Base-by-base conservation (phyloP, 2,329 filamentous ascomycete species). In the Colletotrichum truncatum region DNA sequence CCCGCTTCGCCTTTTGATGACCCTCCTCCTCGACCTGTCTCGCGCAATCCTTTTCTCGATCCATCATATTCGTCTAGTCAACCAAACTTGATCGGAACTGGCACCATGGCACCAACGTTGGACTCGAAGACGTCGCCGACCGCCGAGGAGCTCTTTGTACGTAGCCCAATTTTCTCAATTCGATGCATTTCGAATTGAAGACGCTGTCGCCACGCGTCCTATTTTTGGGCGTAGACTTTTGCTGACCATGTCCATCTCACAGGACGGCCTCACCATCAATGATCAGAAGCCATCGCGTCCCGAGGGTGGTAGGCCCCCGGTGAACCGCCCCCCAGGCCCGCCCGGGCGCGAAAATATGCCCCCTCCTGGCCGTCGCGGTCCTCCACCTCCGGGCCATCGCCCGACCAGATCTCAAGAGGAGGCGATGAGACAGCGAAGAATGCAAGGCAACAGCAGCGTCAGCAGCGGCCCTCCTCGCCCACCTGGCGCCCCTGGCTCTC, bases 1-100 rank as follows among this genome's bases (percentile, higher is more conserved):
- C 81, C 80, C 70, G 78, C 78, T 68, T 90, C 86, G 69, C 89
- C 85, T 67, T 88, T 89, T 74, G 87, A 88, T 78, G 86, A 89
- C 77, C 83, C 78, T 68, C 80, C 82, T 71, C 79, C 82, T 71
- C 85, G 89, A 73, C 90, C 89, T 60, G 78, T 88, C 64, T 93
- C 91, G 71, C 87, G 88, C 76, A 94, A 94, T 72, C 92, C 92
- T 34, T 94, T 94, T 75, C 84, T 94, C 68, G 91, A 91, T 71
- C 82, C 84, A 64, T 81, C 82, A 68, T 69, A 76, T 70, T 71
- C 72, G 70, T 59, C 70, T 72, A 67, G 49, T 69, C 64, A 70
- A 70, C 65, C 62, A 68, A 64, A 65, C 73, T 76, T 62, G 49
- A 79, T 76, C 69, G 81, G 82, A 30, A 76, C 82, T 18, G 81